These are phyloP conservation scores for Sarocladium kiliense DNA, from an alignment of 2,329 filamentous ascomycete genomes.

Conservation along the genomic window DNA sequence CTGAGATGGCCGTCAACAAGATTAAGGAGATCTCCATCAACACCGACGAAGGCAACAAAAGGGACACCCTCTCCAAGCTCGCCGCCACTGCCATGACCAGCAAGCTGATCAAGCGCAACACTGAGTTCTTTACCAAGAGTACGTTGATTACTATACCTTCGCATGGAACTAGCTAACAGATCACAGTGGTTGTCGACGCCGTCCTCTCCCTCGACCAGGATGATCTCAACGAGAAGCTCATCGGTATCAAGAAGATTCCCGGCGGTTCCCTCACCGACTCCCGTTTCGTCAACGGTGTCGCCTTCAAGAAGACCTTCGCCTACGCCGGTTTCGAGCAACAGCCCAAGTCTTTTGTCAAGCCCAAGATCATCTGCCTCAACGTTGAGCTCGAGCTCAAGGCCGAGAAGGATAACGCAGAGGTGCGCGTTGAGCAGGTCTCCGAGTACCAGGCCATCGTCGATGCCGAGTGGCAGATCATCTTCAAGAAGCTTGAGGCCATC, in stretches of 20 bases:
- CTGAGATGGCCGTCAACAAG: slow-evolving; percentile 92
- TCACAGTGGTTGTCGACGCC: slow-evolving; percentile 89
- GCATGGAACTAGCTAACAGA: slow-evolving; percentile 21
- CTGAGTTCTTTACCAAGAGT: slow-evolving; percentile 97
- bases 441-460: slow-evolving; percentile 99
- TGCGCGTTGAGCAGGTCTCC: slow-evolving; percentile 94
- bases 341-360: slow-evolving; percentile 89
- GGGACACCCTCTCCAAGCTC: slow-evolving; percentile 83
- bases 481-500: slow-evolving; percentile 95
- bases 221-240: slow-evolving; percentile 95
- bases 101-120: slow-evolving; percentile 97
- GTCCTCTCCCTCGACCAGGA: slow-evolving; percentile 94
- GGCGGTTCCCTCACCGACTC: slow-evolving; percentile 95
- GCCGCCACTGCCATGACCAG: slow-evolving; percentile 98
- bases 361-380: slow-evolving; percentile 95
- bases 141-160: slow-evolving; percentile 25
- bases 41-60: slow-evolving; percentile 75
- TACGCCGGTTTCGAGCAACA: slow-evolving; percentile 99
- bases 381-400: slow-evolving; percentile 98
- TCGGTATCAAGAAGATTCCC: slow-evolving; percentile 97
- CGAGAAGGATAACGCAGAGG: slow-evolving; percentile 98
- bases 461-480: slow-evolving; percentile 99
- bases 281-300: slow-evolving; percentile 94
- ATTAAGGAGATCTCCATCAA: slow-evolving; percentile 94
- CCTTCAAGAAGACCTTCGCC: slow-evolving; percentile 99